phyloP scores from a whole-genome alignment of 257 asterid genomes.

The Primulina tabacum region DNA sequence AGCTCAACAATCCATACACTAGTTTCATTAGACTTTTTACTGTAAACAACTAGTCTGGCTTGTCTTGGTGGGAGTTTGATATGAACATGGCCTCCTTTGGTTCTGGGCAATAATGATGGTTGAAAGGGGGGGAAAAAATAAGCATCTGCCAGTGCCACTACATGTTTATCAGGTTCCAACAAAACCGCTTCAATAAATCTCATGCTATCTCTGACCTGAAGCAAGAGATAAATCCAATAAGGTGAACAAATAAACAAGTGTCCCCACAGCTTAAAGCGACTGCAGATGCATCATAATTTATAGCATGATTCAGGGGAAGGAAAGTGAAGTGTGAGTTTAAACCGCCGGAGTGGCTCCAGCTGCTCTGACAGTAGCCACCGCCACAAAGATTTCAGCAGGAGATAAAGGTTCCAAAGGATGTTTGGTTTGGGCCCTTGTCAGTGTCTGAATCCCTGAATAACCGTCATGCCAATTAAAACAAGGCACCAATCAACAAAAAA shows the following conservation, averaged over 20 bases:
- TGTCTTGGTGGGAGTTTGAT: constrained; percentile 90
- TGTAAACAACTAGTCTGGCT: constrained; percentile 84
- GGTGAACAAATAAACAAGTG: constrained; percentile 5
- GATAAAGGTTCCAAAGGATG: constrained; percentile 97
- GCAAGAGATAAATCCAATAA: constrained; percentile 5
- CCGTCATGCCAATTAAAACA: not conserved
- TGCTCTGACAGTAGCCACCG: constrained; percentile 90
- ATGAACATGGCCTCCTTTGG: constrained; percentile 87
- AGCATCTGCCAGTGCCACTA: constrained; percentile 95
- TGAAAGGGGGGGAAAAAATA: constrained; percentile 97
- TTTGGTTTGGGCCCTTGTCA: constrained; percentile 68
- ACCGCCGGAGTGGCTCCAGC: constrained; percentile 99
- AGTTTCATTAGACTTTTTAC: constrained; percentile 85
- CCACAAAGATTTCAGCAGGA: constrained; percentile 85
- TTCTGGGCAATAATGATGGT: constrained; percentile 73
- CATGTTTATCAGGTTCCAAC: constrained; percentile 83
- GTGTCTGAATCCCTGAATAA: constrained; percentile 54
- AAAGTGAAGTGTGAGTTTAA: constrained; percentile 5
- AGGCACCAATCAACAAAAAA: constrained; percentile 11
- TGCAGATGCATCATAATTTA: too few species aligned
- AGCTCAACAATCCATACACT: constrained; percentile 94
- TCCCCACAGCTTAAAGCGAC: too few species aligned
- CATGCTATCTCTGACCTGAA: constrained; percentile 95
- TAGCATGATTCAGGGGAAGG: too few species aligned
- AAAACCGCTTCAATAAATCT: constrained; percentile 88